These are phyloP conservation scores for Logfia minima DNA, from an alignment of 129 eudicot species.

Conservation along the genomic window DNA sequence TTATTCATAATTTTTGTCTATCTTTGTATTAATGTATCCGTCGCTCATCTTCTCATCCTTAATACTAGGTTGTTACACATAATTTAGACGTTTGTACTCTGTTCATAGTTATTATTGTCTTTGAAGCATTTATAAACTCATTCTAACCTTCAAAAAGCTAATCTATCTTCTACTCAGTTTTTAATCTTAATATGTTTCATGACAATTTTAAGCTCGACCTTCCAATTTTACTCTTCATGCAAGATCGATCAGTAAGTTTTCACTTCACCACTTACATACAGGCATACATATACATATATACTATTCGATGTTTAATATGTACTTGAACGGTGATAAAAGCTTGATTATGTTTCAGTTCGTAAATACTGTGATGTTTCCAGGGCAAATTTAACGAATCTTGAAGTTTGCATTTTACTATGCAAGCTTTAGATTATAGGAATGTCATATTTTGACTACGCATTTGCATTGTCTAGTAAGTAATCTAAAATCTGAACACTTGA, in stretches of 20 bases:
- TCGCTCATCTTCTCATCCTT: too few species aligned
- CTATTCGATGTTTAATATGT: conserved; percentile 4
- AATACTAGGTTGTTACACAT: too few species aligned
- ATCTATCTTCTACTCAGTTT: too few species aligned
- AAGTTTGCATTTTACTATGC: background rate
- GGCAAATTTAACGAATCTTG: background rate
- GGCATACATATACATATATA: background rate
- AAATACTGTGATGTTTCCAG: background rate
- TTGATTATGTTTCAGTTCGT: conserved; percentile 14
- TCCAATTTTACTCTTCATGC: conserved; percentile 12
- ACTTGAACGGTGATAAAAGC: conserved; percentile 17
- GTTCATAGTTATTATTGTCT: too few species aligned
- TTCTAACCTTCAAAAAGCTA: too few species aligned
- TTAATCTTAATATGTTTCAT: too few species aligned
- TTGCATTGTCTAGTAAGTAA: background rate
- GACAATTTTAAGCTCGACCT: conserved; percentile 14
- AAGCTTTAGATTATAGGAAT: background rate
- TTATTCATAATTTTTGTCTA: too few species aligned
- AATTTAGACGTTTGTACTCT: too few species aligned
- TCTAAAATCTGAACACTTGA: too few species aligned
- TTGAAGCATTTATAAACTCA: too few species aligned
- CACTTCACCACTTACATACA: conserved; percentile 20
- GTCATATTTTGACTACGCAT: conserved; percentile 5
- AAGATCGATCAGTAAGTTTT: conserved; percentile 33
- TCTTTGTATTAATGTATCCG: too few species aligned